Conservation (phyloP, 768 basidiomycete species). For the Lyophyllum decastes region DNA sequence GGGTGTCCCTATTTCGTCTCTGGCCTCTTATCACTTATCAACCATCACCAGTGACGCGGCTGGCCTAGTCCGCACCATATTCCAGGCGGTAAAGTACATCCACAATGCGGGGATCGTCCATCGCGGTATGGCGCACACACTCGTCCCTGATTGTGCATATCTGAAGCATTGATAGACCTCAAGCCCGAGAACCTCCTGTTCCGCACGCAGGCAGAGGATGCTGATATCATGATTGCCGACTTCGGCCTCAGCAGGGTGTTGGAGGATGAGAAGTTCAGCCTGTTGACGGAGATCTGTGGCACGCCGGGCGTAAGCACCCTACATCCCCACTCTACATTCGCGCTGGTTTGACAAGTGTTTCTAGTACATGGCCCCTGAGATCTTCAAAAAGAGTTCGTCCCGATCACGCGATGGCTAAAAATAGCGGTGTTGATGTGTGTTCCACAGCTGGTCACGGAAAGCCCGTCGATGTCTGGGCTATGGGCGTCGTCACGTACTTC, state of each 20-base stretch:
- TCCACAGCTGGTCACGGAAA: conserved; percentile 82
- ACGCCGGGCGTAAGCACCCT: conserved; percentile 73
- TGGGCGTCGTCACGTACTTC: conserved; percentile 99
- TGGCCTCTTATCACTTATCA: not conserved
- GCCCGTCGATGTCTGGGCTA: conserved; percentile 96
- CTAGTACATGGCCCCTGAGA: conserved; percentile 95
- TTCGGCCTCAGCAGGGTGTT: conserved; percentile 92
- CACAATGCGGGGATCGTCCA: conserved; percentile 94
- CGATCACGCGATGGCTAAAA: not conserved
- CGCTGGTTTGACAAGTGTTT: not conserved
- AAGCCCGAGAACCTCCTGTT: conserved; percentile 99
- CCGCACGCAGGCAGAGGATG: conserved; percentile 83
- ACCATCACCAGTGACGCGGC: conserved; percentile 74
- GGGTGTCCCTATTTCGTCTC: conserved; percentile 20
- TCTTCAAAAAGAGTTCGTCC: conserved; percentile 82
- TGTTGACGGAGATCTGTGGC: conserved; percentile 94
- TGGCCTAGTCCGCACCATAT: conserved; percentile 81
- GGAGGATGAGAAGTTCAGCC: conserved; percentile 84
- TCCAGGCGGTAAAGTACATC: conserved; percentile 87
- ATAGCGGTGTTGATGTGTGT: not conserved
- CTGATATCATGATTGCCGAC: conserved; percentile 96
- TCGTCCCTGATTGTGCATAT: not conserved
- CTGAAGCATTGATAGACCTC: conserved; percentile 54
- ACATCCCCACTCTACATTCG: not conserved
- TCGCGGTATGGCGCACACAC: conserved; percentile 50